These are phyloP conservation scores for Pseudocercospora pini-densiflorae DNA, from an alignment of 2,329 filamentous ascomycete genomes.

Conservation along the genomic window DNA sequence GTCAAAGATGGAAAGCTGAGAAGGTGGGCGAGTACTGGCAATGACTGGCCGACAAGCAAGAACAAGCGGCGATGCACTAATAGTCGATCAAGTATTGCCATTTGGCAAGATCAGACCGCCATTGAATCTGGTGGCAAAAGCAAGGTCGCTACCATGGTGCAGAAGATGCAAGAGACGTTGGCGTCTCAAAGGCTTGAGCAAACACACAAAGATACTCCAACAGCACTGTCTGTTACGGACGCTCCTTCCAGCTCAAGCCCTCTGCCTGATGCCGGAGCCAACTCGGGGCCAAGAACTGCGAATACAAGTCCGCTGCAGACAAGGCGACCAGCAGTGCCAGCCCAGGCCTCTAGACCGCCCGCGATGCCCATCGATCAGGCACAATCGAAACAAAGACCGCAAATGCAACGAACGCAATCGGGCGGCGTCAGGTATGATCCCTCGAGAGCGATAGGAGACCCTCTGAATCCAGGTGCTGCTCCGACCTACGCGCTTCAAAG, in stretches of 20 bases:
- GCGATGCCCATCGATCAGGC: not conserved
- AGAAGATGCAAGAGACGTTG: conserved; percentile 53
- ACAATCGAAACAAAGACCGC: conserved; percentile 14
- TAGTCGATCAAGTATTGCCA: conserved; percentile 34
- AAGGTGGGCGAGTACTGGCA: conserved; percentile 56
- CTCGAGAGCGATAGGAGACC: conserved; percentile 23
- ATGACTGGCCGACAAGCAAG: conserved; percentile 50
- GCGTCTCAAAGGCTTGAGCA: conserved; percentile 39
- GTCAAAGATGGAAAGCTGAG: conserved; percentile 53
- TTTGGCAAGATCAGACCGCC: conserved; percentile 45
- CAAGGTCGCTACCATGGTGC: conserved; percentile 44
- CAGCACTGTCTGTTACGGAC: conserved; percentile 24
- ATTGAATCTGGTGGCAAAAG: conserved; percentile 36
- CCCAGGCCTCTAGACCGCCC: conserved; percentile 7
- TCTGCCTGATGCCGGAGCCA: conserved; percentile 42
- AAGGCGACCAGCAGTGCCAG: conserved; percentile 21
- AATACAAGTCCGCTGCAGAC: conserved; percentile 29
- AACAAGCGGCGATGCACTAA: conserved; percentile 47
- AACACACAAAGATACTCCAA: conserved; percentile 18
- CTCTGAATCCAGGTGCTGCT: conserved; percentile 26
- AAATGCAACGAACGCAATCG: conserved; percentile 22
- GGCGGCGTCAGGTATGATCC: conserved; percentile 24
- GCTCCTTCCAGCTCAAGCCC: conserved; percentile 55
- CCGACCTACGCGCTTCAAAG: conserved; percentile 37
- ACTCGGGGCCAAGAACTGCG: conserved; percentile 14